A percentile compares a stretch with the other conserved stretches of the same genome.
These are phyloP conservation scores for Hansenula lynferdii DNA, from an alignment of 1,139 yeast genomes.

Conservation along the genomic window DNA sequence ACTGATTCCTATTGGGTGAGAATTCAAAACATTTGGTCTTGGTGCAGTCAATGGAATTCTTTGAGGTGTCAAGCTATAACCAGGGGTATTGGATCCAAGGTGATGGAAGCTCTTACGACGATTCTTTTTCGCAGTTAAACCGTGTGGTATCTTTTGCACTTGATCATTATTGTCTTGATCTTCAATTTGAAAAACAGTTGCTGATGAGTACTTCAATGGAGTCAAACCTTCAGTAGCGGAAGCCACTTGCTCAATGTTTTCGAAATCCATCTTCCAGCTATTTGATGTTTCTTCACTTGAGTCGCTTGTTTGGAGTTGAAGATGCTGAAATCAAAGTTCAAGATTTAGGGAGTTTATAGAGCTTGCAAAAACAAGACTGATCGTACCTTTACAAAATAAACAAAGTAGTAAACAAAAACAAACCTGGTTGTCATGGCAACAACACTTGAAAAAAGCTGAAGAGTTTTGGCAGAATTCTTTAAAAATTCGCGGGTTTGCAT, in stretches of 20 bases:
- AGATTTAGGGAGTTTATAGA: neutral
- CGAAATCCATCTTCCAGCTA: conserved; percentile 1
- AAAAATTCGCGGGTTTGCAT: no score
- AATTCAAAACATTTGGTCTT: conserved; percentile 24
- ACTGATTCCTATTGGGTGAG: conserved; percentile 14
- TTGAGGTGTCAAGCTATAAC: conserved; percentile 17
- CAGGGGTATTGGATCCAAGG: conserved; percentile 1
- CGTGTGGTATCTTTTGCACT: conserved; percentile 41
- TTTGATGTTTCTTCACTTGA: neutral
- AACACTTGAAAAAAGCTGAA: neutral
- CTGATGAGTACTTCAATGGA: conserved; percentile 14
- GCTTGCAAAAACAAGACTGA: neutral
- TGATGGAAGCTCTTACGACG: conserved; percentile 27
- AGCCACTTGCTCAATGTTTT: conserved; percentile 6
- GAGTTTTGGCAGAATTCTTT: neutral
- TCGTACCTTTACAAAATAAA: neutral
- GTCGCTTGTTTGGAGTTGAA: no score
- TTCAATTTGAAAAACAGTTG: conserved; percentile 16
- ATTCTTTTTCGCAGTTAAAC: conserved; percentile 35
- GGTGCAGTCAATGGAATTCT: conserved; percentile 38
- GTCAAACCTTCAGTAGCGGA: conserved; percentile 17
- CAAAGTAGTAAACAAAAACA: neutral
- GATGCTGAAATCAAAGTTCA: conserved; percentile 2
- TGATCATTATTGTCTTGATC: conserved; percentile 8
- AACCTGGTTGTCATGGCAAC: neutral